A percentile compares a stretch with the other conserved stretches of the same genome.
Conservation (phyloP, 1,284 basidiomycete species). For the Cystobasidium slooffiae region DNA sequence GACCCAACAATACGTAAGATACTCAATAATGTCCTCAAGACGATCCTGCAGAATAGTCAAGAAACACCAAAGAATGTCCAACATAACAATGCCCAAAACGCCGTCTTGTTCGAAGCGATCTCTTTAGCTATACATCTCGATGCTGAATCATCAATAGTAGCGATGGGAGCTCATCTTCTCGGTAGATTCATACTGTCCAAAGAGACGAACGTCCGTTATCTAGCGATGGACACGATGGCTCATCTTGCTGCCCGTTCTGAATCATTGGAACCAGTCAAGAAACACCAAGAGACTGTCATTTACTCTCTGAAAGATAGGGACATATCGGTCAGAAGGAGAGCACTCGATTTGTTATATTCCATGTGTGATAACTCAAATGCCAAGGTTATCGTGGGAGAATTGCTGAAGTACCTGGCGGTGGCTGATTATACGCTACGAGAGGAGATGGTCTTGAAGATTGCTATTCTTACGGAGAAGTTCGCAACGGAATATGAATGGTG, state of each 20-base stretch:
- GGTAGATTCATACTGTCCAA: slow-evolving; percentile 95
- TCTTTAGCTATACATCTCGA: slow-evolving; percentile 96
- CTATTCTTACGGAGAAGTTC: slow-evolving; percentile 96
- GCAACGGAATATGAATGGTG: slow-evolving; percentile 69
- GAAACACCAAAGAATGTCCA: slow-evolving; percentile 94
- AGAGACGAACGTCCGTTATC: slow-evolving; percentile 97
- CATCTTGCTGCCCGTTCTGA: slow-evolving; percentile 87
- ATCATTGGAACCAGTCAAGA: slow-evolving; percentile 87
- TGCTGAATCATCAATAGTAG: slow-evolving; percentile 84
- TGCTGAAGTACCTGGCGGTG: slow-evolving; percentile 87
- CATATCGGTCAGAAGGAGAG: slow-evolving; percentile 91
- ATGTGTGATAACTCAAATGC: slow-evolving; percentile 98
- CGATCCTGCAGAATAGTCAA: slow-evolving; percentile 90
- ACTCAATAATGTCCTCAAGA: slow-evolving; percentile 82
- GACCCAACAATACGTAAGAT: slow-evolving; percentile 78
- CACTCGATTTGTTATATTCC: slow-evolving; percentile 93
- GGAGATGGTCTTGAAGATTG: slow-evolving; percentile 98
- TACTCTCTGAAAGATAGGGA: slow-evolving; percentile 93
- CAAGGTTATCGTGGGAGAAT: slow-evolving; percentile 90
- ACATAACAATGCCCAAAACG: slow-evolving; percentile 97
- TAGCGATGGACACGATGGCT: slow-evolving; percentile 97
- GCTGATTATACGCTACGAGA: slow-evolving; percentile 95
- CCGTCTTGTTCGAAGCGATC: slow-evolving; percentile 98
- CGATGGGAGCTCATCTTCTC: slow-evolving; percentile 85
- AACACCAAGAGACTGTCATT: slow-evolving; percentile 94